Base-by-base conservation (phyloP, 192 early-diverging fungal species). In the Rhizoclosmatium globosum region DNA sequence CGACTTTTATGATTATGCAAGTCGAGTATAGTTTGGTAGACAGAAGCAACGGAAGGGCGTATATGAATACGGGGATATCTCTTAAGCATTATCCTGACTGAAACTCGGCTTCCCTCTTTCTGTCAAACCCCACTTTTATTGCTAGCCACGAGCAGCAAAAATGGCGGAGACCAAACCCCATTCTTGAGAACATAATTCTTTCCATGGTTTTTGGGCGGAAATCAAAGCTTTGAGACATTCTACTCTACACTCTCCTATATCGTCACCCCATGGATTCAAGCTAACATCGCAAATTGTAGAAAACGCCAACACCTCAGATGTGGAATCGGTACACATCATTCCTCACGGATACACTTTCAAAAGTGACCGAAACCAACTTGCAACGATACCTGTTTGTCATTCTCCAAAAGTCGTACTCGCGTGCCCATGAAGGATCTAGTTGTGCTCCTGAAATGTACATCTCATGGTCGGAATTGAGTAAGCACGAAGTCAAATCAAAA, bases 271-370 rank as follows among this genome's bases (percentile, higher is more conserved):
- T 19, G 13, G 19, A 0, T 64, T 19, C 19, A 3, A 2, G 19
- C 39, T 38, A 64, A 42, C 21, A 17, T 17, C 2, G 9, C 2
- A 1, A 60, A 61, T 47, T 7, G 19, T 50, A 83, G 62, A 84
- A 84, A 42, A 43, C 86, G 31, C 69, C 85, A 17, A 67, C 79
- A 4, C 74, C 84, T 2, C 85, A 71, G 31, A 90, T 93, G 88
- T 93, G 91, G 90, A 81, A 83, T 60, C 60, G 82, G 69, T 95
- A 92, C 82, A 81, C 87, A 15, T 69, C 79, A 4, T 95, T 95
- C 77, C 81, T 95, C 77, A 68, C 46, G 4, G 77, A 83, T 38
- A 88, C 90, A 82, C 76, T 79, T 6, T 23, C 62, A 2, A 76
- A 74, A 0, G 83, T 86, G 2, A 66, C 84, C 3, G 91, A 93